Base-by-base conservation (phyloP, 2,329 filamentous ascomycete genomes). In the Rosellinia necatrix region DNA sequence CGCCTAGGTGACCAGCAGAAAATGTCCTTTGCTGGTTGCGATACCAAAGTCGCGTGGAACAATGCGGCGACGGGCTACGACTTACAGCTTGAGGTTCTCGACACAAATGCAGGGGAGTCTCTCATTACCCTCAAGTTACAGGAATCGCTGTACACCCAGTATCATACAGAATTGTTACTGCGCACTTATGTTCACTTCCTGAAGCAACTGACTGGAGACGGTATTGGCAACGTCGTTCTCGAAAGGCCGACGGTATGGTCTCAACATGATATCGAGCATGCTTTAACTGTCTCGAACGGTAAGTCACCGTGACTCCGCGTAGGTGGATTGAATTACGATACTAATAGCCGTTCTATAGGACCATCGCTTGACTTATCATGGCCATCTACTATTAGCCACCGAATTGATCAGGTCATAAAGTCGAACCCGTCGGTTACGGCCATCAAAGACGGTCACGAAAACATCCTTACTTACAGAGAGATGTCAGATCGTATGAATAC, bases 31-130 rank as follows among this genome's bases (percentile, higher is more conserved):
- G n/a, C n/a, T n/a, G n/a, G n/a, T n/a, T n/a, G n/a, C n/a, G n/a
- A n/a, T n/a, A n/a, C n/a, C n/a, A n/a, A n/a, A n/a, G n/a, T n/a
- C n/a, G n/a, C n/a, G n/a, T 48, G 44, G 44, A 37, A 37, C 32
- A 48, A 48, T 27, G 44, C 44, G 8, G 19, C 44, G 19, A 48
- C 44, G 6, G 44, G 44, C 21, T 48, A 48, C 17, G 44, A 48
- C 30, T 24, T 48, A 22, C 19, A 37, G 17, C 32, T 48, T 17
- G 44, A 48, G 21, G 32, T 48, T 2, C 30, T 37, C 8, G 44
- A 48, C 15, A 48, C 30, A 13, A 37, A 17, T 29, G 32, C 19
- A n/a, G 44, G 30, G 6, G 44, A 48, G 13, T 25, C 44, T 37
- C 44, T 37, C 7, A 37, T 48, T 37, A 19, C 15, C 10, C 44